Conservation (phyloP, 2,329 filamentous ascomycete genomes). For the Ophiocordyceps camponoti-leonardi region DNA sequence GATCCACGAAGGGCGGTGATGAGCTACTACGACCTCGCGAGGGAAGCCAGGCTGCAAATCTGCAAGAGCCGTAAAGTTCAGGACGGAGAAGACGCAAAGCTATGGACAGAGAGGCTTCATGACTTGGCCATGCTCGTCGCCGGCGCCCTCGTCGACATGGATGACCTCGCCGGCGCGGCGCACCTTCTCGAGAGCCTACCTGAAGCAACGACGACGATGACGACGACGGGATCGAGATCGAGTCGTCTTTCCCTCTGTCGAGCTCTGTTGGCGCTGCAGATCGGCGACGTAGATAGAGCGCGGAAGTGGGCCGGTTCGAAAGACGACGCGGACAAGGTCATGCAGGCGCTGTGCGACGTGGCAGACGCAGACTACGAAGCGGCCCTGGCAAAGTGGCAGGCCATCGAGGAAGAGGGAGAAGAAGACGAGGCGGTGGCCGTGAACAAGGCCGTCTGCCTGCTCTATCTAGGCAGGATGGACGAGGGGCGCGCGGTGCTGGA, state of each 20-base stretch:
- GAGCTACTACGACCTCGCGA: conserved; percentile 74
- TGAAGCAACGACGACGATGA: conserved; percentile 8
- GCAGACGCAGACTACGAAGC: conserved; percentile 55
- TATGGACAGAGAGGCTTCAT: conserved; percentile 56
- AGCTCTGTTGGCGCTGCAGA: conserved; percentile 56
- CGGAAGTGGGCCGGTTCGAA: conserved; percentile 28
- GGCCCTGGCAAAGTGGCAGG: conserved; percentile 46
- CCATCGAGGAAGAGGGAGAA: conserved; percentile 18
- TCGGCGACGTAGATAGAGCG: conserved; percentile 61
- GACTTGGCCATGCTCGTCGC: conserved; percentile 58
- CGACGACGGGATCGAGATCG: too few relatives aligned
- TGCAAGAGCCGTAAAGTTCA: conserved; percentile 23
- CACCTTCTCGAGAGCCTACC: conserved; percentile 50
- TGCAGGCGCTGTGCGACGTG: conserved; percentile 58
- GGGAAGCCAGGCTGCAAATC: conserved; percentile 53
- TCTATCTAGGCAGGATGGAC: conserved; percentile 65
- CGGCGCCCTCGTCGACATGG: conserved; percentile 64
- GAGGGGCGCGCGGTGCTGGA: conserved; percentile 55
- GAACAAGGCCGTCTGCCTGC: conserved; percentile 67
- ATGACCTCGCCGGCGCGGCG: conserved; percentile 65
- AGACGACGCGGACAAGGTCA: conserved; percentile 22
- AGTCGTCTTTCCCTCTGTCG: conserved; percentile 27
- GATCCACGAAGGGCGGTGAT: conserved; percentile 75
- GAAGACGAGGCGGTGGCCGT: conserved; percentile 56
- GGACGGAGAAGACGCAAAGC: conserved; percentile 36